Evolutionary conservation across 2,329 filamentous ascomycete genomes (phyloP).

Genomic region (Calonectria pauciramosa): DNA sequence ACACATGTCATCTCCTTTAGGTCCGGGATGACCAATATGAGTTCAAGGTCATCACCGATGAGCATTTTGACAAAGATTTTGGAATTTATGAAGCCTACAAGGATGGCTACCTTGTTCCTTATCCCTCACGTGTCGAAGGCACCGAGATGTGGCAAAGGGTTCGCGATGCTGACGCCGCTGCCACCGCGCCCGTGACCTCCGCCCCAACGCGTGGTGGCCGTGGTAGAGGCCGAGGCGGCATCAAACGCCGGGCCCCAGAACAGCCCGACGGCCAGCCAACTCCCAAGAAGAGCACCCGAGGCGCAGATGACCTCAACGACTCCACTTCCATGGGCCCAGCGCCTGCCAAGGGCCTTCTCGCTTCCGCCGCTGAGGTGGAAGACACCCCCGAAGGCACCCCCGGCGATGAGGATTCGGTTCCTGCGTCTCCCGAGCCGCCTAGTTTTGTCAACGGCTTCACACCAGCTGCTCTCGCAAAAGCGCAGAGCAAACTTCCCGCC

Average conservation of each 20-base stretch:
- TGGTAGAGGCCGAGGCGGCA: constrained; percentile 51
- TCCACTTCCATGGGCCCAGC: constrained; percentile 44
- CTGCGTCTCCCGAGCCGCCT: constrained; percentile 53
- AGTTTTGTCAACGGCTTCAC: constrained; percentile 44
- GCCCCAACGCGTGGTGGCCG: constrained; percentile 45
- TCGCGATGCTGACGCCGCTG: constrained; percentile 54
- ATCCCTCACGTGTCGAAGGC: constrained; percentile 58
- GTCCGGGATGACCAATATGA: constrained; percentile 60
- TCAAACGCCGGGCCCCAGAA: constrained; percentile 66
- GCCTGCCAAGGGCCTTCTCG: constrained; percentile 56
- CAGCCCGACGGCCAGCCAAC: constrained; percentile 64
- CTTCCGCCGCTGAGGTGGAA: constrained; percentile 54
- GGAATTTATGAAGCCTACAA: constrained; percentile 58
- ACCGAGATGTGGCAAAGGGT: constrained; percentile 58
- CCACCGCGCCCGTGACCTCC: constrained; percentile 46
- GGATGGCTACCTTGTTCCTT: constrained; percentile 60
- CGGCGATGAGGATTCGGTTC: constrained; percentile 52
- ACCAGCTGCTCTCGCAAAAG: constrained; percentile 41
- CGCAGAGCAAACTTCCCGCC: constrained; percentile 47
- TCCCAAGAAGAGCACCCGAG: constrained; percentile 61
- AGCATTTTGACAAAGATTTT: constrained; percentile 59
- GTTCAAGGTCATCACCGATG: constrained; percentile 60
- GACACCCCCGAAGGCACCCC: constrained; percentile 52
- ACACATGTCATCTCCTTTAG: constrained; percentile 44
- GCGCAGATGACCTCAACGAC: constrained; percentile 48